Evolutionary conservation across 2,329 filamentous ascomycete species (phyloP).

Genomic region (Tolypocladium tropicale): DNA sequence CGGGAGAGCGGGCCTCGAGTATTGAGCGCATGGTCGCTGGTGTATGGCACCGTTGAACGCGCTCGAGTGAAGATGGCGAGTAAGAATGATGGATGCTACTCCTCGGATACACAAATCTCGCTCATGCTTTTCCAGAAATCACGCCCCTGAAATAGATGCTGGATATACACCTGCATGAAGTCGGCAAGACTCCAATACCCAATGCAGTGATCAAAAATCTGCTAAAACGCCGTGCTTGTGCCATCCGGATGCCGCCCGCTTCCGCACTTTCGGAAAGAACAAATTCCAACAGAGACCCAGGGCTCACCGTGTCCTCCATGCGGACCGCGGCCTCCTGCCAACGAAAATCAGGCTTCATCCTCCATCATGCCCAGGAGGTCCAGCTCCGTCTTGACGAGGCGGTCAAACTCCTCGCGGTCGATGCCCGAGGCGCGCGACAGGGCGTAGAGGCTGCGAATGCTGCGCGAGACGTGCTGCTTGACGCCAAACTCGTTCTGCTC

Average conservation of each 20-base stretch:
- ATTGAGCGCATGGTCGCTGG: no score
- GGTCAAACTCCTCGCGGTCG: conserved; percentile 63
- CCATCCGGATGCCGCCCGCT: not conserved
- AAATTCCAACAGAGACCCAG: not conserved
- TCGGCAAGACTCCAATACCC: not conserved
- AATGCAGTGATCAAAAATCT: not conserved
- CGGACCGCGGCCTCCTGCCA: not conserved
- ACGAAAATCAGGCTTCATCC: conserved; percentile 27
- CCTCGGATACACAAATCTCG: not conserved
- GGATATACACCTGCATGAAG: not conserved
- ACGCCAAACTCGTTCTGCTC: conserved; percentile 62
- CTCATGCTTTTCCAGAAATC: no score
- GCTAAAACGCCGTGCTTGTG: conserved; percentile 1
- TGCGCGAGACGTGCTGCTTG: conserved; percentile 68
- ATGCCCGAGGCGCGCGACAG: conserved; percentile 63
- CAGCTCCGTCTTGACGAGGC: conserved; percentile 60
- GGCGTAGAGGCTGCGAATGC: conserved; percentile 66
- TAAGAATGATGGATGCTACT: not conserved
- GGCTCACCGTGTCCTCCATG: not conserved
- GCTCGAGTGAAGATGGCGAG: no score
- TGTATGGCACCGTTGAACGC: no score
- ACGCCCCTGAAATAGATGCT: not conserved
- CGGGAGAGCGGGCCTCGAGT: not conserved
- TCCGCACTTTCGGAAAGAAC: not conserved
- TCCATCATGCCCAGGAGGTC: conserved; percentile 62